Base-by-base conservation (phyloP, 208 protist genomes). In the Leptomonas seymouri region DNA sequence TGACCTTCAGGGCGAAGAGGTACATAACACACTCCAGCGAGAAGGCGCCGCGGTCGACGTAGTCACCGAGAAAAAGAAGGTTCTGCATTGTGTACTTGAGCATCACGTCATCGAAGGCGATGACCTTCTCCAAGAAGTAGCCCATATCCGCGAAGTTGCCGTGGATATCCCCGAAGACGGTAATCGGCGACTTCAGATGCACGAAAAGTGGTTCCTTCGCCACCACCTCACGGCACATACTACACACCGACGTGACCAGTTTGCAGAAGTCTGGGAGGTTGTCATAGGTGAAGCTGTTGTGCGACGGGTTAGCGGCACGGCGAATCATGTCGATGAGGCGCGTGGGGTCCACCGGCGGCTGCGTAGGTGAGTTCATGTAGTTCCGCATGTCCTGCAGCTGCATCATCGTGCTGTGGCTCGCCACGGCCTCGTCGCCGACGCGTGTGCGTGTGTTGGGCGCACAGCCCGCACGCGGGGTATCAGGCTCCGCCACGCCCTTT, bases 21-120 rank as follows among this genome's bases (percentile, higher is more conserved):
- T 94, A 91, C 85, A 95, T 90, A 27, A 97, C 84, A 39, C 87
- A 94, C 81, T 97, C 89, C 31, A 97, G 69, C 21, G 89, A 94
- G 62, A 90, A 93, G 39, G 86, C 82, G 9, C 98, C 98, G 72
- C 98, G 90, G 71, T 99, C 98, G 18, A 99, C 98, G 81, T 99
- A 99, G 81, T 99, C 98, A 23, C 93, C 98, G 21, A 99, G 87
- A 73, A 99, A 99, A 16, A 99, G 86, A 54, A 99, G 97, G 69
- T 95, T 82, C 45, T 86, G 78, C 36, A 89, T 91, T 0, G 93
- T 95, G 85, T 96, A 95, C 79, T 94, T 95, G 62, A 96, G 82
- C 90, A 92, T 95, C 51, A 95, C 78, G 67, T 95, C 89, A 53
- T 95, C 86, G 58, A 96, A 97, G 61, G 88, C 80, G 55, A 96